phyloP scores from a whole-genome alignment of 2,329 filamentous ascomycete genomes.

The Diaporthe ampelina region DNA sequence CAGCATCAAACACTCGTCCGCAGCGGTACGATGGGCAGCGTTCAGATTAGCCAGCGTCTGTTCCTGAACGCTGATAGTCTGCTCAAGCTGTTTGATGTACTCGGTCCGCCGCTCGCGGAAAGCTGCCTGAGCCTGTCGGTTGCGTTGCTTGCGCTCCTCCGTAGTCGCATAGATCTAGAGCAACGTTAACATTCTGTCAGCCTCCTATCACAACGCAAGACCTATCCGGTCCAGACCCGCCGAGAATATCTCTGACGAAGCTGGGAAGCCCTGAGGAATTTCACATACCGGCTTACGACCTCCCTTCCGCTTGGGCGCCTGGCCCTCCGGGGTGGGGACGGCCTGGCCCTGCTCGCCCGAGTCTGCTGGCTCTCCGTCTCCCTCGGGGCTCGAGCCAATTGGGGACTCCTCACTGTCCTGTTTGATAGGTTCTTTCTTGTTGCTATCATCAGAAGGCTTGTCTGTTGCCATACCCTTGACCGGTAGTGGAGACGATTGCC shows the following conservation, averaged over 20 bases:
- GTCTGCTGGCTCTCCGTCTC: conserved; percentile 37
- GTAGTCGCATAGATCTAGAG: conserved; percentile 96
- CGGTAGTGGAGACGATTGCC: conserved; percentile 54
- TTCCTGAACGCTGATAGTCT: conserved; percentile 97
- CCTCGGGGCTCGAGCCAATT: conserved; percentile 68
- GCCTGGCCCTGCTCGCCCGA: conserved; percentile 60
- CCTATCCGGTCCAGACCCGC: background rate
- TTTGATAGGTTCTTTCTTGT: conserved; percentile 68
- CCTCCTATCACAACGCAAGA: background rate
- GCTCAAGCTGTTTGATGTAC: conserved; percentile 99
- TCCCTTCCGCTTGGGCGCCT: conserved; percentile 93
- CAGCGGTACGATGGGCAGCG: conserved; percentile 92
- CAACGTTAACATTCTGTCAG: conserved; percentile 30
- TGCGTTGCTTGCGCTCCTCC: conserved; percentile 97
- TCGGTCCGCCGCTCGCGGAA: conserved; percentile 97
- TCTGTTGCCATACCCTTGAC: conserved; percentile 72
- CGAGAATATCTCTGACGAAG: no score
- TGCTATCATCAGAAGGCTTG: conserved; percentile 72
- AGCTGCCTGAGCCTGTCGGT: conserved; percentile 95
- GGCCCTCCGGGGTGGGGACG: conserved; percentile 62
- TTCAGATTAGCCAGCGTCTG: conserved; percentile 93
- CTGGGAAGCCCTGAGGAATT: conserved; percentile 11
- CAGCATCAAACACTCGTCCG: conserved; percentile 97
- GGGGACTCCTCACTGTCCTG: conserved; percentile 73
- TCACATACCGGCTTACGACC: conserved; percentile 91